phyloP scores from a whole-genome alignment of 2,329 filamentous ascomycete genomes.

The Aspergillus floridensis region DNA sequence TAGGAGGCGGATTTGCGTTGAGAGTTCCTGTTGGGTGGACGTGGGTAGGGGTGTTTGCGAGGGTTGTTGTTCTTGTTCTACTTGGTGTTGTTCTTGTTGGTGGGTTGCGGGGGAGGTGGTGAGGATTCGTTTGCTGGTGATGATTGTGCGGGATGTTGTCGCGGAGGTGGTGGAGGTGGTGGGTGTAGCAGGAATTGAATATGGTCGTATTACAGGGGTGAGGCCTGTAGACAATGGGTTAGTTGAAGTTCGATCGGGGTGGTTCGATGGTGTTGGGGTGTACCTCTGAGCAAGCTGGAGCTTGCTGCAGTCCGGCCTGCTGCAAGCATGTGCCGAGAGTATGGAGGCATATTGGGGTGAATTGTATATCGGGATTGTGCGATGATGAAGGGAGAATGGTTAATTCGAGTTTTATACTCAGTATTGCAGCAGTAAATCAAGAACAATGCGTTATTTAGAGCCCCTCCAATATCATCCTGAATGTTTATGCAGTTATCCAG shows the following conservation, averaged over 20 bases:
- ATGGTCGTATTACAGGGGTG: not conserved
- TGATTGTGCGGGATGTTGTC: not conserved
- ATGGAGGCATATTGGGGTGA: constrained; percentile 33
- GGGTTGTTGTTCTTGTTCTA: constrained; percentile 9
- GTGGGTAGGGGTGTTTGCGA: not conserved
- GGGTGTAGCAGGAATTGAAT: not conserved
- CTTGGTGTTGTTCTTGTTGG: not conserved
- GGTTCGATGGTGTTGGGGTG: not conserved
- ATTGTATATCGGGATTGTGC: not conserved
- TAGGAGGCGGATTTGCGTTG: constrained; percentile 42
- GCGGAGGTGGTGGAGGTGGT: not conserved
- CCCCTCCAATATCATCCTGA: constrained; percentile 2
- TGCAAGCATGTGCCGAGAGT: constrained; percentile 18
- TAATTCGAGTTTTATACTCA: not conserved
- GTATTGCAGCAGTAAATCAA: not conserved
- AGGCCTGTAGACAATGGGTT: not conserved
- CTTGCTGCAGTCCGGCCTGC: constrained; percentile 15
- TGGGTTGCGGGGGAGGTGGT: not conserved
- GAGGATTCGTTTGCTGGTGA: not conserved
- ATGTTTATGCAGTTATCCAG: not conserved
- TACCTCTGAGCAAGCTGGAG: not conserved
- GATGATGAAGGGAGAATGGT: no score
- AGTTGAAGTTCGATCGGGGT: not conserved
- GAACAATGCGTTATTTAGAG: not conserved
- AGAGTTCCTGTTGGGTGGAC: constrained; percentile 15